These are phyloP conservation scores for Pneumocystis sp. DNA, from an alignment of 1,139 yeast species.

Conservation along the genomic window DNA sequence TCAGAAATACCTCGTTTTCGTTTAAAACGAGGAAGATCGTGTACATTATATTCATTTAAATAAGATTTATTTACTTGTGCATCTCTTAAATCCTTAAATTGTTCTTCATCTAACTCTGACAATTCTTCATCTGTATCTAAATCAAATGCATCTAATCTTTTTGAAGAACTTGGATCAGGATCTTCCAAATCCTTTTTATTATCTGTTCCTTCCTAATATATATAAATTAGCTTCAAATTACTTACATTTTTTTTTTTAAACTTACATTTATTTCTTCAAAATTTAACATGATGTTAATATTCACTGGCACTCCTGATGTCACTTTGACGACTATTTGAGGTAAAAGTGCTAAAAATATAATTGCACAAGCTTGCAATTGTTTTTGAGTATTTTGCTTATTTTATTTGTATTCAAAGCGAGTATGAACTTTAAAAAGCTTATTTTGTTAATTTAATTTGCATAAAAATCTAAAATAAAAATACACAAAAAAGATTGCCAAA, in stretches of 20 bases:
- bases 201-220: not conserved
- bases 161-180: not conserved
- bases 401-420: no score
- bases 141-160: conserved; percentile 9
- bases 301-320: not conserved
- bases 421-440: no score
- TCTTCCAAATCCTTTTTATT: not conserved
- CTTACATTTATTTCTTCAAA: not conserved
- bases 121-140: conserved; percentile 23
- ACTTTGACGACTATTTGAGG: not conserved
- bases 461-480: no score
- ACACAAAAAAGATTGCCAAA: no score
- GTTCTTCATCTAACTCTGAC: conserved; percentile 29
- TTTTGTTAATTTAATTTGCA: no score
- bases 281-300: not conserved
- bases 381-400: not conserved
- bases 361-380: not conserved
- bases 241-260: not conserved
- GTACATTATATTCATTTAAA: conserved; percentile 22
- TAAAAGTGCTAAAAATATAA: no score
- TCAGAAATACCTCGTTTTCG: conserved; percentile 14
- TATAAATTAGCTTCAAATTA: not conserved
- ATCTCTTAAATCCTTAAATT: conserved; percentile 22
- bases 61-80: conserved; percentile 20
- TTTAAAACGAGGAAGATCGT: conserved; percentile 27